Percentiles rank a stretch among this genome's conserved stretches.
Conservation (phyloP, 2,329 filamentous ascomycete genomes). For the Elsinoe fawcettii region DNA sequence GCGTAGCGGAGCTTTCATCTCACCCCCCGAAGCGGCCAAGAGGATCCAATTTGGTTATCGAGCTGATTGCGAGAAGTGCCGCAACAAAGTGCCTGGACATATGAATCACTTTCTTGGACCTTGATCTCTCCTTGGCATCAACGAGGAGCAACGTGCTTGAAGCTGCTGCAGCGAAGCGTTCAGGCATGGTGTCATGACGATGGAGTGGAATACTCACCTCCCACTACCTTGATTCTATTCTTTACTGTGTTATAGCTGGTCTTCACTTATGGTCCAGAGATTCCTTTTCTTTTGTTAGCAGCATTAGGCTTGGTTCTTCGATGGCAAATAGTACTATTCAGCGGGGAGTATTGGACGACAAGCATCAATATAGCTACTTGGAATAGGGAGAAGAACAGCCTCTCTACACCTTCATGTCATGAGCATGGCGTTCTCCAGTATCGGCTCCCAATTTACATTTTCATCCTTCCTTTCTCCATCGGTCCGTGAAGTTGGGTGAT, state of each 20-base stretch:
- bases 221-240: neutral
- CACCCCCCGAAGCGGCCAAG: conserved; percentile 16
- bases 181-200: neutral
- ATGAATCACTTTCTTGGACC: conserved; percentile 40
- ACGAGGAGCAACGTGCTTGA: neutral
- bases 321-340: neutral
- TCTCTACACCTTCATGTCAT: neutral
- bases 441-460: neutral
- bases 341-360: neutral
- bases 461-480: neutral
- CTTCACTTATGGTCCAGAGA: neutral
- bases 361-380: neutral
- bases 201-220: neutral
- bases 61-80: conserved; percentile 44
- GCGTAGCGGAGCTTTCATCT: conserved; percentile 28
- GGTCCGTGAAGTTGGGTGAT: neutral
- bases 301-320: neutral
- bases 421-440: neutral
- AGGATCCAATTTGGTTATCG: conserved; percentile 38
- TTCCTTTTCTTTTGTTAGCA: neutral
- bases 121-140: neutral
- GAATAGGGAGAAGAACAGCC: neutral
- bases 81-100: conserved; percentile 40
- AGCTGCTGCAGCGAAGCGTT: neutral
- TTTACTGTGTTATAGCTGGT: conserved; percentile 6